A percentile compares a stretch with the other conserved stretches of the same genome.
Evolutionary conservation across 768 basidiomycete genomes (phyloP).

Genomic region (Leccinum disarticulatum): DNA sequence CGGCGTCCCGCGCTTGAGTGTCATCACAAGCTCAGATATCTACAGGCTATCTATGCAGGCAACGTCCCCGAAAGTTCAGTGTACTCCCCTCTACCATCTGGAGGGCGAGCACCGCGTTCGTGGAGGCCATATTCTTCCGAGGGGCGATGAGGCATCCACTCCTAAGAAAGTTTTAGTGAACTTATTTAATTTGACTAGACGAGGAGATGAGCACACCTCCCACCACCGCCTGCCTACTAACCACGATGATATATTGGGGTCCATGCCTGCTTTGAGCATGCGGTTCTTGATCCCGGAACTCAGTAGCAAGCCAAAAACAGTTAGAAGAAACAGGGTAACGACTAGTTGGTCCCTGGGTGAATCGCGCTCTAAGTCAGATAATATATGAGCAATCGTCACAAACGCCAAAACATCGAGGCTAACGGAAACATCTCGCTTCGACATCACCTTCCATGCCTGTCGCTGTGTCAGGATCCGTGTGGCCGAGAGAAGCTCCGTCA

Average conservation of each 20-base stretch:
- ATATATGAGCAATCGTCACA: constrained; percentile 25
- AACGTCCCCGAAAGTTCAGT: constrained; percentile 38
- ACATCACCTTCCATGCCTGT: constrained; percentile 96
- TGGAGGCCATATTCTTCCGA: constrained; percentile 52
- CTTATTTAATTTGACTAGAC: constrained; percentile 18
- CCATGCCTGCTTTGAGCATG: constrained; percentile 76
- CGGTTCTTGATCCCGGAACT: constrained; percentile 82
- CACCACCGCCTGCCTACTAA: constrained; percentile 70
- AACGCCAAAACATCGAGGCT: constrained; percentile 41
- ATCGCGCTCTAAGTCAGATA: constrained; percentile 69
- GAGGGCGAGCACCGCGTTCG: constrained; percentile 31
- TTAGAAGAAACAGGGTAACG: constrained; percentile 86
- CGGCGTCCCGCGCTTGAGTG: neutral
- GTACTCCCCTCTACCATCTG: constrained; percentile 45
- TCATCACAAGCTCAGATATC: neutral
- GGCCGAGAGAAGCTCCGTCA: constrained; percentile 76
- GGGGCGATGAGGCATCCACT: constrained; percentile 49
- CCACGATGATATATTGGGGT: constrained; percentile 63
- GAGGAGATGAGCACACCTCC: constrained; percentile 58
- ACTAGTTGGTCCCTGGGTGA: constrained; percentile 94
- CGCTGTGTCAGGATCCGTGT: constrained; percentile 88
- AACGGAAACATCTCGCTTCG: constrained; percentile 94
- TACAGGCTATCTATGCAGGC: constrained; percentile 19
- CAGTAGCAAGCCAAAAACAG: constrained; percentile 81
- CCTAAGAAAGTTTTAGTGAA: constrained; percentile 23